Conservation (phyloP, 371 early-diverging fungal species). For the Quaeritorhiza haematococci region DNA sequence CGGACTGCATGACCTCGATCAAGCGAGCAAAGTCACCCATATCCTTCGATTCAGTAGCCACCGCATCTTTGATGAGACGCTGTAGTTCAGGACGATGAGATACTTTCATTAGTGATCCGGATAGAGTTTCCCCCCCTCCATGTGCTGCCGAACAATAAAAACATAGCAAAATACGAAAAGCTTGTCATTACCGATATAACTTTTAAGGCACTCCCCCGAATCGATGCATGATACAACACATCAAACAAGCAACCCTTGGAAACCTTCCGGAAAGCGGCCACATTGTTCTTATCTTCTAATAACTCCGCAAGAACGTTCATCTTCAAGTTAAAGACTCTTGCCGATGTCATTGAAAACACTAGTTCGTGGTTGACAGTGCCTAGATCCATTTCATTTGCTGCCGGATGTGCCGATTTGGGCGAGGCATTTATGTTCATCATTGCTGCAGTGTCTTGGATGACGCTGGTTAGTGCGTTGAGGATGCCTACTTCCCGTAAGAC, state of each 20-base stretch:
- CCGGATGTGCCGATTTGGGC: neutral
- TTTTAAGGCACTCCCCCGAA: too few relatives aligned
- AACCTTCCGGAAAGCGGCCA: too few relatives aligned
- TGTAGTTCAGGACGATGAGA: too few relatives aligned
- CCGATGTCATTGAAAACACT: neutral
- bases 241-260: too few relatives aligned
- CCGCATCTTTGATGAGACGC: slow-evolving; percentile 15
- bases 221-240: too few relatives aligned
- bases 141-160: too few relatives aligned
- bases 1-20: slow-evolving; percentile 56
- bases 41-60: slow-evolving; percentile 28
- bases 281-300: too few relatives aligned
- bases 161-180: neutral
- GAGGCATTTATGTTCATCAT: neutral
- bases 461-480: neutral
- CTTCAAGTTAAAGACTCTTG: slow-evolving; percentile 16
- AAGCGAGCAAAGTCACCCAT: slow-evolving; percentile 49
- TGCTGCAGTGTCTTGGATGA: neutral
- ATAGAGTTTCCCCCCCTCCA: too few relatives aligned
- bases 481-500: slow-evolving; percentile 10
- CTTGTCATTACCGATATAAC: neutral
- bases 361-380: neutral
- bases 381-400: neutral
- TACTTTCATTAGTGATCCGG: too few relatives aligned
- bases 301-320: neutral